phyloP scores from a whole-genome alignment of 257 asterid genomes.

The Galeopsis tetrahit region DNA sequence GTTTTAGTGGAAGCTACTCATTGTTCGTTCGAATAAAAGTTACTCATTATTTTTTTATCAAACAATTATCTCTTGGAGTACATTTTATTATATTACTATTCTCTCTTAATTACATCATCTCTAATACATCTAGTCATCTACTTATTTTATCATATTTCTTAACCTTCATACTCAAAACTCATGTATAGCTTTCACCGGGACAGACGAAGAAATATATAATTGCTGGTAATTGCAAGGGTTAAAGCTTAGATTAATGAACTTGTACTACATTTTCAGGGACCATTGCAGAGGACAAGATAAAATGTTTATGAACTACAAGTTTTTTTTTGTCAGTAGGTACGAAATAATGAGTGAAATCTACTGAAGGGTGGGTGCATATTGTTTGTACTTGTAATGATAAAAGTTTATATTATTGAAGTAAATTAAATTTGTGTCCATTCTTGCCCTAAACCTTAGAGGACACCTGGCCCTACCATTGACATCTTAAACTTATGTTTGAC shows the following conservation, averaged over 20 bases:
- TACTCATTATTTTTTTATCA: too few relatives aligned
- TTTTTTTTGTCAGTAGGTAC: slow-evolving; percentile 16
- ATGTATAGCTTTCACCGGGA: too few relatives aligned
- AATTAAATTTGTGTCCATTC: slow-evolving; percentile 12
- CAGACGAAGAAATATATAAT: too few relatives aligned
- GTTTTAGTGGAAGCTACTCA: too few relatives aligned
- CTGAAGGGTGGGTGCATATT: slow-evolving; percentile 15
- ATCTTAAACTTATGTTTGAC: slow-evolving; percentile 1
- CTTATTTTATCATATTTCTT: too few relatives aligned
- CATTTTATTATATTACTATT: too few relatives aligned
- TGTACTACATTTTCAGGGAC: slow-evolving; percentile 4
- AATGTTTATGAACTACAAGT: background rate
- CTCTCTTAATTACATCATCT: too few relatives aligned
- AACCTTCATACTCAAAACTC: too few relatives aligned
- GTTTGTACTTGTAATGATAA: background rate
- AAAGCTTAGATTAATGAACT: background rate
- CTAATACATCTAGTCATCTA: too few relatives aligned
- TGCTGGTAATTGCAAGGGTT: background rate
- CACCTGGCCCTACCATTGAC: slow-evolving; percentile 31
- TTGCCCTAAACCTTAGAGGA: slow-evolving; percentile 27
- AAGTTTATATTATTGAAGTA: slow-evolving; percentile 21
- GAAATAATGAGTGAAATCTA: slow-evolving; percentile 22
- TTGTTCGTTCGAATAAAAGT: too few relatives aligned
- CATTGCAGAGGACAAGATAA: slow-evolving; percentile 16
- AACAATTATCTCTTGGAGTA: too few relatives aligned